These are phyloP conservation scores for Onygenales sp. DNA, from an alignment of 2,329 filamentous ascomycete species.

Conservation along the genomic window DNA sequence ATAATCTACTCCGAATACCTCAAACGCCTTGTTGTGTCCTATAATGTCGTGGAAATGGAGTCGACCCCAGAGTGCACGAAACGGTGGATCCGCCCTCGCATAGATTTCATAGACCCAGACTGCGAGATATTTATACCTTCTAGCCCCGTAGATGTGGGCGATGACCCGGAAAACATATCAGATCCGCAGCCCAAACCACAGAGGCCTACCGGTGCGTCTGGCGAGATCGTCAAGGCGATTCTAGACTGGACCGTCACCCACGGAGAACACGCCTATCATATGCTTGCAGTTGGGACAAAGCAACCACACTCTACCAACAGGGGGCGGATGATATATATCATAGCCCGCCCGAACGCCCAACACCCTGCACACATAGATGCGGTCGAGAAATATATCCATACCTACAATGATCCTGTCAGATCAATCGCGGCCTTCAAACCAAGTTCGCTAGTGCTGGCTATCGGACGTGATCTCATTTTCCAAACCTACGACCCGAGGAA, in stretches of 20 bases:
- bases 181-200: slow-evolving; percentile 10
- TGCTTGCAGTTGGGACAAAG: slow-evolving; percentile 31
- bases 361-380: slow-evolving; percentile 22
- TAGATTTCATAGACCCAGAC: slow-evolving; percentile 33
- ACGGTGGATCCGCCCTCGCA: slow-evolving; percentile 23
- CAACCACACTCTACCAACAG: slow-evolving; percentile 17
- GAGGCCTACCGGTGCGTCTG: slow-evolving; percentile 23
- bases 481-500: slow-evolving; percentile 33
- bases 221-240: slow-evolving; percentile 33
- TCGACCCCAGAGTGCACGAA: slow-evolving; percentile 20
- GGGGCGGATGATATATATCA: slow-evolving; percentile 31
- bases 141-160: not conserved
- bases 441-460: slow-evolving; percentile 36
- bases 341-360: slow-evolving; percentile 20
- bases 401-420: slow-evolving; percentile 36
- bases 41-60: slow-evolving; percentile 21
- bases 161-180: slow-evolving; percentile 2
- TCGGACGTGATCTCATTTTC: slow-evolving; percentile 35
- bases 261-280: slow-evolving; percentile 28
- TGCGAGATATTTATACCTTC: slow-evolving; percentile 2
- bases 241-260: slow-evolving; percentile 31
- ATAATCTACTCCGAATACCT: slow-evolving; percentile 38
- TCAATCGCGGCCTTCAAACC: slow-evolving; percentile 44
- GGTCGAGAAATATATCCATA: slow-evolving; percentile 26
- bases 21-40: slow-evolving; percentile 42